Conservation (phyloP, 768 basidiomycete species). For the Leccinum truebloodii region DNA sequence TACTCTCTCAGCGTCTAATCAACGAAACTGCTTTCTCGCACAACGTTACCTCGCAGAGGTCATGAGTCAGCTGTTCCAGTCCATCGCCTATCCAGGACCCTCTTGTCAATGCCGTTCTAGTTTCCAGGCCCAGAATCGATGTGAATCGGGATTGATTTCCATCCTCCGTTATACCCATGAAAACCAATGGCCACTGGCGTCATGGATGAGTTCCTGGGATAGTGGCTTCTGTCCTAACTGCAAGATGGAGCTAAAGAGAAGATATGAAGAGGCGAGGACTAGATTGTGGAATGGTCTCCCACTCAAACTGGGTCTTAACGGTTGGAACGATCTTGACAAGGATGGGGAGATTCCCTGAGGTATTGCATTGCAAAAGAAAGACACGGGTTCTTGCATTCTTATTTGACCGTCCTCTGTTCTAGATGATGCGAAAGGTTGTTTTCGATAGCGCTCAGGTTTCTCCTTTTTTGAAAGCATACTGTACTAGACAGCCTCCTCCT, state of each 20-base stretch:
- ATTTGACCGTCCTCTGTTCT: not conserved
- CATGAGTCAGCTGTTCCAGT: not conserved
- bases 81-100: not conserved
- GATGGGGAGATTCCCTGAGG: not conserved
- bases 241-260: not conserved
- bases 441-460: not conserved
- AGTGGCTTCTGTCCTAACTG: not conserved
- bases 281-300: slow-evolving; percentile 6
- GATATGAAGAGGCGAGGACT: not conserved
- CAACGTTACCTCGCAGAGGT: not conserved
- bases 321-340: slow-evolving; percentile 12
- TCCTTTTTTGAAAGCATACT: not conserved
- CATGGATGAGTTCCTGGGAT: slow-evolving; percentile 7
- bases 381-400: not conserved
- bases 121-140: not conserved
- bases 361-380: not conserved
- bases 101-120: not conserved
- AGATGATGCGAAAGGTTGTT: not conserved
- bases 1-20: not conserved
- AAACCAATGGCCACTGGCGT: not conserved
- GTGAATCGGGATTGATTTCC: not conserved
- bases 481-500: not conserved
- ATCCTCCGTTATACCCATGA: not conserved
- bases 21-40: slow-evolving; percentile 4
- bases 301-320: slow-evolving; percentile 1